A percentile compares a stretch with the other conserved stretches of the same genome.
phyloP scores from a whole-genome alignment of 1,284 basidiomycete genomes.

The Rhodotorula sp. region DNA sequence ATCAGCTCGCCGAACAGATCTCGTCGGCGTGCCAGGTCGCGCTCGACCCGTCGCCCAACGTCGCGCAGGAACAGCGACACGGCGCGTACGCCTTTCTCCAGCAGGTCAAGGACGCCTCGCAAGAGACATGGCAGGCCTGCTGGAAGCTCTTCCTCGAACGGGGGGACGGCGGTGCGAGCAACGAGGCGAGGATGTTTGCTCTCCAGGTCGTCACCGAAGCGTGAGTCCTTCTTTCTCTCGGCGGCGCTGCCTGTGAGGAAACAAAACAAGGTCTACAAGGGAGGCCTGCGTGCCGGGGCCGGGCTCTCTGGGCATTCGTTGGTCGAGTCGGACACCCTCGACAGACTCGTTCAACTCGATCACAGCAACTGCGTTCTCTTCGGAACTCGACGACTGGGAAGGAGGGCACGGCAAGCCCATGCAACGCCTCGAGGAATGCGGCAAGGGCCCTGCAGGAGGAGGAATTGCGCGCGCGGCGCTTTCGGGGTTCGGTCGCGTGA shows the following conservation, averaged over 20 bases:
- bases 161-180: conserved; percentile 53
- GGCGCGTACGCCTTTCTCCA: conserved; percentile 77
- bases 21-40: conserved; percentile 15
- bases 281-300: no score
- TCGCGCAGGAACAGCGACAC: conserved; percentile 27
- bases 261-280: no score
- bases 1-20: conserved; percentile 20
- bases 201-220: conserved; percentile 79
- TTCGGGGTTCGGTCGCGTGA: background rate
- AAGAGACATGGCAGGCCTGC: conserved; percentile 73
- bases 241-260: background rate
- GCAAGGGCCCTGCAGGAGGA: no score
- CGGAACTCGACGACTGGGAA: no score
- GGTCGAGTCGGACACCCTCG: no score
- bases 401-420: no score
- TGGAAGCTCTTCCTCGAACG: conserved; percentile 69
- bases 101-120: conserved; percentile 67
- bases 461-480: no score
- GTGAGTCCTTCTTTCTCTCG: conserved; percentile 55
- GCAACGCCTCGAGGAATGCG: no score
- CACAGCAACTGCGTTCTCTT: no score
- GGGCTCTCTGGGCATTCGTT: no score
- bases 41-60: conserved; percentile 7
- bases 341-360: no score
- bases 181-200: conserved; percentile 78